These are phyloP conservation scores for Wakefieldia striispora DNA, from an alignment of 768 basidiomycete genomes.

Conservation along the genomic window DNA sequence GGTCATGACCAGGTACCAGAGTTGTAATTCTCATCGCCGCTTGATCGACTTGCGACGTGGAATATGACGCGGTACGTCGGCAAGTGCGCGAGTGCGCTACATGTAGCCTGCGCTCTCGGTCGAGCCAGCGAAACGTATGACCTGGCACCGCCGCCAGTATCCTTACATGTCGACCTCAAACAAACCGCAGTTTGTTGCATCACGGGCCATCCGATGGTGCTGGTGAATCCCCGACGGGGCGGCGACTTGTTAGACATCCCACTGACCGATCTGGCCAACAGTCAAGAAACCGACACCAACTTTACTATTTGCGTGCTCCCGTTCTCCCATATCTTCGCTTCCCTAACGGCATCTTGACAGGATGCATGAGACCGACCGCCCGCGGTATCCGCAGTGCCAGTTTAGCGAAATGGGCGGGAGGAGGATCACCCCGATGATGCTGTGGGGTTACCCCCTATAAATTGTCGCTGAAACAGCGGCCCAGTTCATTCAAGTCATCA, in stretches of 20 bases:
- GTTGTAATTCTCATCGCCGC: too few species aligned
- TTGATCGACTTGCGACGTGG: too few species aligned
- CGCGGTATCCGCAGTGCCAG: background rate
- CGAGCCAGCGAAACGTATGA: background rate
- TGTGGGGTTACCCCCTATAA: constrained; percentile 10
- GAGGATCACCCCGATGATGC: too few species aligned
- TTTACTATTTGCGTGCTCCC: too few species aligned
- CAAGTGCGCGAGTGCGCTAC: too few species aligned
- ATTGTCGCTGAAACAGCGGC: background rate
- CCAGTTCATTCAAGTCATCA: background rate
- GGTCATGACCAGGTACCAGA: too few species aligned
- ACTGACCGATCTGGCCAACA: background rate
- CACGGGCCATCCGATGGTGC: background rate
- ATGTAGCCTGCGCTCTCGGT: background rate
- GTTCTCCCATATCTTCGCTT: background rate
- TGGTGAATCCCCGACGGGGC: background rate
- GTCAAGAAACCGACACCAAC: constrained; percentile 5
- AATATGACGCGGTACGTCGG: too few species aligned
- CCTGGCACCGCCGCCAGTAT: background rate
- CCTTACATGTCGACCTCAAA: background rate
- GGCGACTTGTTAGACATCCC: too few species aligned
- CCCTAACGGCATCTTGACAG: too few species aligned
- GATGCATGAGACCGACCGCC: too few species aligned
- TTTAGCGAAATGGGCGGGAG: background rate
- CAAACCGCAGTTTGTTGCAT: background rate